These are phyloP conservation scores for Haematococcus sp. DNA, from an alignment of 139 green algal species.

Conservation along the genomic window DNA sequence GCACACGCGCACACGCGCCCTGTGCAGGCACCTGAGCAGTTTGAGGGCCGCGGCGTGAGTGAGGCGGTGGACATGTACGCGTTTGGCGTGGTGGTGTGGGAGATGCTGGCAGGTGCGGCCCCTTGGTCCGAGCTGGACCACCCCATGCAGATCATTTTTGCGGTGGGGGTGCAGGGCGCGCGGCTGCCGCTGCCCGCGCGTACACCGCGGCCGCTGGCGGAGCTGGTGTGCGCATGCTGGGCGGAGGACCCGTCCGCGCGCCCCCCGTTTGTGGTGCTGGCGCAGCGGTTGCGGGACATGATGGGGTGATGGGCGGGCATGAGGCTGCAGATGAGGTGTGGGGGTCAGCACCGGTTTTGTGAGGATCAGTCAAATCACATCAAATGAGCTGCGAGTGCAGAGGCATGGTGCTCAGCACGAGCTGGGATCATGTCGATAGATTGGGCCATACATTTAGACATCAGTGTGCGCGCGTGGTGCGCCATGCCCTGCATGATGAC, in stretches of 20 bases:
- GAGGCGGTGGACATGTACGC: slow-evolving; percentile 56
- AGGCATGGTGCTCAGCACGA: too few relatives aligned
- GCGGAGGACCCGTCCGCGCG: slow-evolving; percentile 43
- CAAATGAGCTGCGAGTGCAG: too few relatives aligned
- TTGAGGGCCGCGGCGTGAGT: slow-evolving; percentile 47
- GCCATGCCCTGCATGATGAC: too few relatives aligned
- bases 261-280: slow-evolving; percentile 48
- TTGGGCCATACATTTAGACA: too few relatives aligned
- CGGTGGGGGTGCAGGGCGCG: slow-evolving; percentile 58
- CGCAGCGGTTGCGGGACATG: not conserved
- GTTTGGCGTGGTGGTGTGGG: slow-evolving; percentile 75
- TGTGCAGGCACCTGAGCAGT: slow-evolving; percentile 66
- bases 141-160: slow-evolving; percentile 77
- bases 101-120: slow-evolving; percentile 63
- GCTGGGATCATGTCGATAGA: too few relatives aligned
- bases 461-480: too few relatives aligned
- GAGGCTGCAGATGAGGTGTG: too few relatives aligned
- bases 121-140: slow-evolving; percentile 60
- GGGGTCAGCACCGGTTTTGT: too few relatives aligned
- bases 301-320: too few relatives aligned
- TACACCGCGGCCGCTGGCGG: slow-evolving; percentile 37
- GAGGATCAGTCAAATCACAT: too few relatives aligned
- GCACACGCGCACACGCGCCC: too few relatives aligned
- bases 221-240: slow-evolving; percentile 73
- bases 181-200: slow-evolving; percentile 49